Evolutionary conservation across 257 asterid genomes (phyloP).

Genomic region (Nemophila menziesii): DNA sequence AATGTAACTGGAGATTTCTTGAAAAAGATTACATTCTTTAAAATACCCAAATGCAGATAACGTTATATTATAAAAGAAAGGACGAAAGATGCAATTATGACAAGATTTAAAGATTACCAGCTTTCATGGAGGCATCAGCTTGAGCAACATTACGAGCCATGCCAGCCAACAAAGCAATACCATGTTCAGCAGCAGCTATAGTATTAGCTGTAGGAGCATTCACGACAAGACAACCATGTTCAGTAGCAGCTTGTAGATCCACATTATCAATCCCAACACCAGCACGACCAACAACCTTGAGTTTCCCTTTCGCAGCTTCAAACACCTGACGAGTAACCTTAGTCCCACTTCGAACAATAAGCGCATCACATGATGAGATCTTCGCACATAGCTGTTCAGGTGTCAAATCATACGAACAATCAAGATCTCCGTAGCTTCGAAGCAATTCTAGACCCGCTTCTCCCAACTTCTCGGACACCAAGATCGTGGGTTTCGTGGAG

Average conservation of each 20-base stretch:
- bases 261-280: conserved; percentile 95
- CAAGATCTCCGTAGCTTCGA: conserved; percentile 40
- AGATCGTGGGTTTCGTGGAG: conserved; percentile 45
- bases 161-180: conserved; percentile 61
- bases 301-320: conserved; percentile 66
- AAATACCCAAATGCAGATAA: too few relatives aligned
- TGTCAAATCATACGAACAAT: conserved; percentile 51
- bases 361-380: conserved; percentile 62
- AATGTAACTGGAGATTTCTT: too few relatives aligned
- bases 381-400: conserved; percentile 58
- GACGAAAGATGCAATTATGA: too few relatives aligned
- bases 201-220: conserved; percentile 96
- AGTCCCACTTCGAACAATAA: conserved; percentile 84
- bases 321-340: conserved; percentile 88
- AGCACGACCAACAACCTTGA: conserved; percentile 86
- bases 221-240: conserved; percentile 79
- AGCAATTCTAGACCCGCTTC: conserved; percentile 69
- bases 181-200: conserved; percentile 93
- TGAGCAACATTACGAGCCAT: conserved; percentile 93
- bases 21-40: too few relatives aligned
- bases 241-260: conserved; percentile 96
- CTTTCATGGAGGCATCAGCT: conserved; percentile 91
- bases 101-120: conserved; percentile 31
- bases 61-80: too few relatives aligned
- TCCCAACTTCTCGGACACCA: conserved; percentile 95